Evolutionary conservation across 2,329 filamentous ascomycete species (phyloP), one percentile per base, ranked within the genome.

Genomic region (Fusarium tricinctum): DNA sequence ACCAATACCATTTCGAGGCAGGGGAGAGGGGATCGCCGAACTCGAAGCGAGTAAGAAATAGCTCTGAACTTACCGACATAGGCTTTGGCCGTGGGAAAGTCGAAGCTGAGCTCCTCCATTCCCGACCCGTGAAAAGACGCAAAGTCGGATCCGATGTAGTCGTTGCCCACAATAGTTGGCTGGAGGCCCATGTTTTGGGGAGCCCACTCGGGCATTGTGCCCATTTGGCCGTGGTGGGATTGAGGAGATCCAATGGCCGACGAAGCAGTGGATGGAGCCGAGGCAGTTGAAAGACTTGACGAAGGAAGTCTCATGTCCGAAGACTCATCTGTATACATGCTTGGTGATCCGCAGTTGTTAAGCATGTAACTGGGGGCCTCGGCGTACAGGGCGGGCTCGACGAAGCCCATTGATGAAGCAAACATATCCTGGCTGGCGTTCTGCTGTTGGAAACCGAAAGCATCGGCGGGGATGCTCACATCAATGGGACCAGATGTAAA

Each of bases 221-320:
- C 86, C 67, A 85, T 78, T 69, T 86, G 86, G 57, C 85, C 84
- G 73, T 86, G 84, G 66, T 86, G 85, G 3, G 89, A 89, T 72
- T 88, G 87, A 26, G 90, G 90, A 22, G 90, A 92, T 58, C 89
- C 89, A 65, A 89, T 86, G 54, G 87, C 88, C 10, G 90, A 92
- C 2, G 89, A 91, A 8, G 89, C 83, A 6, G 87, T 88, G 51
- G 90, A 92, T 52, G 82, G 86, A 57, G 79, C 89, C 60, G 87
- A 91, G 23, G 83, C 84, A 62, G 85, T 88, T 63, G 85, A 93
- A 65, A 85, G 83, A 74, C 84, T 88, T 51, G 85, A 90, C 30
- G 84, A 86, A 17, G 84, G 82, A 23, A 85, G 74, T 60, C 80
- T 79, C 74, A 84, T 76, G 20, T 87, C 85, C 4, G 61, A 58